These are phyloP conservation scores for Hypseocharis bilobata DNA, from an alignment of 441 rosid genomes.

Conservation along the genomic window DNA sequence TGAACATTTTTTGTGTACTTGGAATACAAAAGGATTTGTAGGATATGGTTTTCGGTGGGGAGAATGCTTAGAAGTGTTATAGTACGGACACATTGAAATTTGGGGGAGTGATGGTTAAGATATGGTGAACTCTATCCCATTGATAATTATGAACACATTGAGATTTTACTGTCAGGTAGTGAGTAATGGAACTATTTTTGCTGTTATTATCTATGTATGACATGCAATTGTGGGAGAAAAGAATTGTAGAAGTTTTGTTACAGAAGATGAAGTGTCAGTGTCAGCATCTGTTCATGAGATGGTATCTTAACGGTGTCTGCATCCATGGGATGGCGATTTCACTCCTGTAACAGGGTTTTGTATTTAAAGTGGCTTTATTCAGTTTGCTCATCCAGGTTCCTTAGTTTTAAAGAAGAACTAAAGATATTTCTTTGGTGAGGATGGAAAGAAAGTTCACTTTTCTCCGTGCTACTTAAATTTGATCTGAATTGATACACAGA, in stretches of 20 bases:
- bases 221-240: not conserved
- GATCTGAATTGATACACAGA: not conserved
- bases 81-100: not conserved
- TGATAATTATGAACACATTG: not conserved
- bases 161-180: not conserved
- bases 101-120: not conserved
- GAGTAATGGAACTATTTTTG: not conserved
- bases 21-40: no score
- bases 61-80: no score
- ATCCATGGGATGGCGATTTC: not conserved
- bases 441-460: no score
- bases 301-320: not conserved
- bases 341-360: not conserved
- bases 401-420: not conserved
- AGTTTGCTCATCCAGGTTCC: no score
- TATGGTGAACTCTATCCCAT: not conserved
- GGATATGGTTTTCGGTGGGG: no score
- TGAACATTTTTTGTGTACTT: no score
- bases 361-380: not conserved
- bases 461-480: not conserved
- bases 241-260: not conserved
- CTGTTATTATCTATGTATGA: not conserved
- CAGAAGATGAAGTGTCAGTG: not conserved
- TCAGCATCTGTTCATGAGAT: not conserved
- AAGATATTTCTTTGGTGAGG: not conserved